phyloP scores from a whole-genome alignment of 768 basidiomycete species.

The Serendipita sp. region DNA sequence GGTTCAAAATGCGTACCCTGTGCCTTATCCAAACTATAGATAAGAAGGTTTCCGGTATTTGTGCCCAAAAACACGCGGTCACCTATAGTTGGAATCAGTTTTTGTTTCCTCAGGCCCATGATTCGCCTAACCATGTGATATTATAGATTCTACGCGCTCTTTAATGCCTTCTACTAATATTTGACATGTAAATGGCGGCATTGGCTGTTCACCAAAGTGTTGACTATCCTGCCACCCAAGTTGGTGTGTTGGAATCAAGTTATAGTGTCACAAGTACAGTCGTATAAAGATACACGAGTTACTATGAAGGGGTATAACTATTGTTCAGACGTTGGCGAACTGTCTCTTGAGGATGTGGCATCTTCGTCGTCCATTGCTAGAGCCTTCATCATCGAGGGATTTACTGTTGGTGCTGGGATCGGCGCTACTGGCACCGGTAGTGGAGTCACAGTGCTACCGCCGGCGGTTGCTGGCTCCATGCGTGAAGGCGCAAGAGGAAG shows the following conservation, averaged over 20 bases:
- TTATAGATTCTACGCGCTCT: slow-evolving; percentile 22
- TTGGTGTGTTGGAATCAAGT: not conserved
- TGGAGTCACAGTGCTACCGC: not conserved
- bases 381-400: not conserved
- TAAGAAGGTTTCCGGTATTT: slow-evolving; percentile 34
- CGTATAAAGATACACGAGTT: not conserved
- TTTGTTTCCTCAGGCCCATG: slow-evolving; percentile 3
- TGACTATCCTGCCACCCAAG: not conserved
- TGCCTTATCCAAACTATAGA: slow-evolving; percentile 31
- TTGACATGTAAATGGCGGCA: slow-evolving; percentile 20
- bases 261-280: not conserved
- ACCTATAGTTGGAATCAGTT: slow-evolving; percentile 19
- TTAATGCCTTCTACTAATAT: slow-evolving; percentile 20
- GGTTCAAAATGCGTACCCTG: slow-evolving; percentile 19
- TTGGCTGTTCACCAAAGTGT: slow-evolving; percentile 9
- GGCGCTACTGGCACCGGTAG: not conserved
- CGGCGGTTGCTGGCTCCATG: not conserved
- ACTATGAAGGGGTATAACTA: not conserved
- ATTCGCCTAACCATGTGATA: slow-evolving; percentile 16
- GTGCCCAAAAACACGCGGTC: slow-evolving; percentile 50
- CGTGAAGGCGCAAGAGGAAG: not conserved
- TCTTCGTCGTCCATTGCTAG: not conserved
- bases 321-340: not conserved
- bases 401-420: not conserved
- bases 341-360: no score